Base-by-base conservation (phyloP, 2,329 filamentous ascomycete genomes). In the Penicillium sp. region DNA sequence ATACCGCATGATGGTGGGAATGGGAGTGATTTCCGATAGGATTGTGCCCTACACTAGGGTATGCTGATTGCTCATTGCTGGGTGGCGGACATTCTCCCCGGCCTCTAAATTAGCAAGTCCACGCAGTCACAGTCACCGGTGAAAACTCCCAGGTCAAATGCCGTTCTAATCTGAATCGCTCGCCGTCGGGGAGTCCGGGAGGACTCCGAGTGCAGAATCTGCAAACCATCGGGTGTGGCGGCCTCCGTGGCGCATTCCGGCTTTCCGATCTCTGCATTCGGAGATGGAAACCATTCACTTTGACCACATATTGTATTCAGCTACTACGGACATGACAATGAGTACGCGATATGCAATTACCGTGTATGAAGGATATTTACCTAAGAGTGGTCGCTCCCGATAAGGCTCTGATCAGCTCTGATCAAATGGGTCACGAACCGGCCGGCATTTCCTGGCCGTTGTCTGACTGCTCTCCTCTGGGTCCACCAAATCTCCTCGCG, bases 391-490 rank as follows among this genome's bases (percentile, higher is more conserved):
- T 14, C 16, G 13, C 34, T 21, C 9, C 16, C 19, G 34, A 40
- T 40, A 40, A 40, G 37, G 37, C 37, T 40, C n/a, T n/a, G n/a
- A n/a, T n/a, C n/a, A n/a, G n/a, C n/a, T n/a, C n/a, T n/a, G n/a
- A n/a, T n/a, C n/a, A n/a, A 37, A 16, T 36, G 29, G 18, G 33
- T 18, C 16, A 10, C n/a, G n/a, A n/a, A 24, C 13, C 44, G 13
- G 40, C 19, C 39, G 31, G 16, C 29, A 45, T 29, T 52, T 50
- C 29, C 42, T 18, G 11, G 21, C 6, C 40, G 36, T 42, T 57
- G 48, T 52, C 59, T 59, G 56, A 54, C 29, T 51, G n/a, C 40
- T 37, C 23, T 8, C 21, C 24, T 13, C 18, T 24, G 21, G 7
- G 10, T 9, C 37, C 36, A 39, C 36, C 8, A 16, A 19, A 31